Base-by-base conservation (phyloP, 495 filamentous ascomycete genomes). In the Hypoxylon fuscum region DNA sequence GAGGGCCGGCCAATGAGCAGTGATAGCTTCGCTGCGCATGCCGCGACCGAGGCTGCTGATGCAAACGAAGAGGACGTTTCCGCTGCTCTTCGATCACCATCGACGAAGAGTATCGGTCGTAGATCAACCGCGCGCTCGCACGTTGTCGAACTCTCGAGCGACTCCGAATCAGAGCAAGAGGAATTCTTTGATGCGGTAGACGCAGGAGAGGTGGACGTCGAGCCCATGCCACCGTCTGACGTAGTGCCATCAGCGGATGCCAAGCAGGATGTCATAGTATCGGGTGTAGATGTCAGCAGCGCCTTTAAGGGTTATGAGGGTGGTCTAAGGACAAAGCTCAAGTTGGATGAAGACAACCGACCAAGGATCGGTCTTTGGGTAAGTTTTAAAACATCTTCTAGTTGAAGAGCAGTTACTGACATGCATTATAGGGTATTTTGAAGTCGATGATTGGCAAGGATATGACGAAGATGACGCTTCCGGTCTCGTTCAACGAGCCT, bases 381-480 rank as follows among this genome's bases (percentile, higher is more conserved):
- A 85, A 73, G 88, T 77, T 27, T 27, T 1, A 27, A 15, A 3
- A 17, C 8, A 1, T 12, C 4, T 8, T 53, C 7, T 14, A 35
- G 18, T 40, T 25, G 32, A 8, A 25, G 18, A 2, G 48, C 20
- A 48, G 47, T 20, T 64, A 66, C 27, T 68, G 5, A 65, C 35
- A 57, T 25, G 34, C 14, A 17, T 50, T n/a, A 49, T 59, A 98
- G 94, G 88, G 89, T 55, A 97, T 98, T 60, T 76, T 98, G 44
- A 98, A 98, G 80, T 98, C 95, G 35, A 98, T 98, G 95, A 96
- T 98, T 68, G 95, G 95, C 53, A 98, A 98, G 73, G 95, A 98
- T 72, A 98, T 98, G 95, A 98, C 95, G 15, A 97, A 93, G 78
- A 98, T 98, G 95, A 98, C 95, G 2, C 81, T 98, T 3, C 95